phyloP scores from a whole-genome alignment of 371 early-diverging fungal species.

The Encephalitozoon intestinalis region DNA sequence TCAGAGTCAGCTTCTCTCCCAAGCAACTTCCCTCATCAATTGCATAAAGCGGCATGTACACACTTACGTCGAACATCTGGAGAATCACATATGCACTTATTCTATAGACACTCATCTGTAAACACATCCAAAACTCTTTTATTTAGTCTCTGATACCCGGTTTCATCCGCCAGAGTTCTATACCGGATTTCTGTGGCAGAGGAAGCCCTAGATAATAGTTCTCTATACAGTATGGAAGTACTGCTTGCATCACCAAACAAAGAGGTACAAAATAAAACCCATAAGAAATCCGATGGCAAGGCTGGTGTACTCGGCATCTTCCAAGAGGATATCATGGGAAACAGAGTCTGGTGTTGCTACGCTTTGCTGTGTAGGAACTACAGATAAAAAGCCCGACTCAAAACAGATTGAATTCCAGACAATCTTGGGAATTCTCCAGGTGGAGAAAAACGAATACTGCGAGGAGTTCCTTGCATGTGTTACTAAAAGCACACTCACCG shows the following conservation, averaged over 20 bases:
- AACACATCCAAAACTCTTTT: not conserved
- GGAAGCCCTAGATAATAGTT: not conserved
- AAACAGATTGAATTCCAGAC: conserved; percentile 15
- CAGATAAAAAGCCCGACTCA: not conserved
- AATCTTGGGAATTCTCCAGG: conserved; percentile 31
- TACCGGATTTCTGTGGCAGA: not conserved
- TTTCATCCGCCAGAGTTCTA: not conserved
- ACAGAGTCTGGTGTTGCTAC: conserved; percentile 19
- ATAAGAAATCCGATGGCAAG: not conserved
- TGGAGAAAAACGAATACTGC: not conserved
- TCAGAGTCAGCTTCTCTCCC: not conserved
- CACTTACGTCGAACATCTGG: conserved; percentile 4
- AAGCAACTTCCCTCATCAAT: not conserved
- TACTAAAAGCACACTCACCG: not conserved
- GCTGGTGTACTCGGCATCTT: conserved; percentile 28
- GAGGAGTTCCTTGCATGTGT: conserved; percentile 26
- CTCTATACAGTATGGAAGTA: not conserved
- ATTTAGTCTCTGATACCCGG: not conserved
- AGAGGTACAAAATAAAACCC: not conserved
- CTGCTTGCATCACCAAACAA: not conserved
- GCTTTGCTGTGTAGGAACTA: not conserved
- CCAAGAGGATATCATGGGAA: conserved; percentile 27
- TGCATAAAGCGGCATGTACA: not conserved
- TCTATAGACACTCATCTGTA: not conserved
- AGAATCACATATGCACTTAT: not conserved